Percentiles rank a stretch among this genome's conserved stretches.
These are phyloP conservation scores for Coriaria nepalensis DNA, from an alignment of 306 rosid genomes.

Conservation along the genomic window DNA sequence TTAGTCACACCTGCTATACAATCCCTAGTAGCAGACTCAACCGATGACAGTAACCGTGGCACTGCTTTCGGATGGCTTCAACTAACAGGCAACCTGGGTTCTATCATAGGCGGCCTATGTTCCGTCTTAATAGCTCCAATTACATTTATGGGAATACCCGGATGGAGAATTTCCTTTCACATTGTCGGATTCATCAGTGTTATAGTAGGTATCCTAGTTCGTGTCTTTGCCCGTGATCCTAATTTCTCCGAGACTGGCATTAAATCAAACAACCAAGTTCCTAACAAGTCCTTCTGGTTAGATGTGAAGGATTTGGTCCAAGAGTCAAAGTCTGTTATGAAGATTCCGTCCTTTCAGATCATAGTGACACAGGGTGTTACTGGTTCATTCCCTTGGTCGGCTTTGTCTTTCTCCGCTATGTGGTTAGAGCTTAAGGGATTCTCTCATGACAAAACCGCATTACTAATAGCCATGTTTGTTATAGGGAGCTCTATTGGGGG, in stretches of 20 bases:
- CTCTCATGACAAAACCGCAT: slow-evolving; percentile 66
- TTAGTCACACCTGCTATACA: slow-evolving; percentile 86
- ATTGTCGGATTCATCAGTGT: slow-evolving; percentile 71
- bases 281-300: slow-evolving; percentile 39
- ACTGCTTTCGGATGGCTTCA: slow-evolving; percentile 96
- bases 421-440: slow-evolving; percentile 94
- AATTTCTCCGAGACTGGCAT: slow-evolving; percentile 32
- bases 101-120: slow-evolving; percentile 67
- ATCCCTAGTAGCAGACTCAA: slow-evolving; percentile 89
- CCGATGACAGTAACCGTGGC: slow-evolving; percentile 75
- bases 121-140: slow-evolving; percentile 66
- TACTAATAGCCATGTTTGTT: slow-evolving; percentile 63
- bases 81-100: slow-evolving; percentile 69
- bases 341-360: slow-evolving; percentile 75
- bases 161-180: slow-evolving; percentile 91
- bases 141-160: slow-evolving; percentile 71
- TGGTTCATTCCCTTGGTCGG: slow-evolving; percentile 94
- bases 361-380: slow-evolving; percentile 87
- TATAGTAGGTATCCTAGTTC: slow-evolving; percentile 50
- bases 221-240: slow-evolving; percentile 68
- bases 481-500: slow-evolving; percentile 67
- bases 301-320: slow-evolving; percentile 46
- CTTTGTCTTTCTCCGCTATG: slow-evolving; percentile 79
- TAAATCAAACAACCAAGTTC: slow-evolving; percentile 14
- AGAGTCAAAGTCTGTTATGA: slow-evolving; percentile 58